phyloP scores from a whole-genome alignment of 208 protist species.

The Histomonas meleagridis region DNA sequence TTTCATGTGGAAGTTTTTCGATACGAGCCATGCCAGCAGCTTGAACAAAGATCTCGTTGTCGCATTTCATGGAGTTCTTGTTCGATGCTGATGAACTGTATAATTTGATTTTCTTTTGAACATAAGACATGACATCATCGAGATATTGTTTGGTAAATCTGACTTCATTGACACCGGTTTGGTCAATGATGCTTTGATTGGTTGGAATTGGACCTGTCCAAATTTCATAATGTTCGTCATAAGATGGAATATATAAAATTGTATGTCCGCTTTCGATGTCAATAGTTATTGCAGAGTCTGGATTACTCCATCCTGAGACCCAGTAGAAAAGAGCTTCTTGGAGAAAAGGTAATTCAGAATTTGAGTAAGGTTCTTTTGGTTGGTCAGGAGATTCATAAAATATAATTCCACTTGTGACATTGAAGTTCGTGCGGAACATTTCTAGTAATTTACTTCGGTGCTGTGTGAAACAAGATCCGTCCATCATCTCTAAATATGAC shows the following conservation, averaged over 20 bases:
- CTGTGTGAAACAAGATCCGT: neutral
- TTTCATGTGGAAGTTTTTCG: constrained; percentile 26
- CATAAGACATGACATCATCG: too few species aligned
- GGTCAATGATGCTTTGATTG: neutral
- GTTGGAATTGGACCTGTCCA: constrained; percentile 15
- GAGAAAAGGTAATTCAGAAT: neutral
- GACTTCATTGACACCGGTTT: neutral
- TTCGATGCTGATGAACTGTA: too few species aligned
- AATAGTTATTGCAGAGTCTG: neutral
- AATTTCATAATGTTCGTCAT: constrained; percentile 17
- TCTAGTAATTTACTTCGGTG: neutral
- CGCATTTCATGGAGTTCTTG: too few species aligned
- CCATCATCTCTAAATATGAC: too few species aligned
- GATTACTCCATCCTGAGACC: neutral
- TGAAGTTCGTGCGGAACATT: neutral
- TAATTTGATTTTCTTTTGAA: too few species aligned
- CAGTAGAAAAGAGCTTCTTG: constrained; percentile 19
- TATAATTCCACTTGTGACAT: neutral
- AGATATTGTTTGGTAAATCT: too few species aligned
- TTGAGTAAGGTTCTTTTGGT: neutral
- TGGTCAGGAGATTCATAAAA: neutral
- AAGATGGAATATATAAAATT: neutral
- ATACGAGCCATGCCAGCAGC: too few species aligned
- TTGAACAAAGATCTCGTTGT: too few species aligned
- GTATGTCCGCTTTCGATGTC: neutral